Evolutionary conservation across 1,139 yeast species (phyloP).

Genomic region (Suhomyces taliae): DNA sequence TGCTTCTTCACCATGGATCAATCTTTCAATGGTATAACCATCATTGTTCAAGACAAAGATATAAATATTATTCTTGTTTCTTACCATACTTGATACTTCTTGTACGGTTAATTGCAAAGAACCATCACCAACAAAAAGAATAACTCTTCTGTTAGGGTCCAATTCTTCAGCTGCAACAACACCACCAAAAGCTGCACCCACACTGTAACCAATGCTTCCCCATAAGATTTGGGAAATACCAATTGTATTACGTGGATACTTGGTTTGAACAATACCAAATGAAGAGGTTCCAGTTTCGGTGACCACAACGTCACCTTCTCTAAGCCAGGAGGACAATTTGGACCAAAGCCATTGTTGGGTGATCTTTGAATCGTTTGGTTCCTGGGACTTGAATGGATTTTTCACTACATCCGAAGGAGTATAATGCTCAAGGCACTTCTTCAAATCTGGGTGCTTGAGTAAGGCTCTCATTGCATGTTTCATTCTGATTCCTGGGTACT

Average conservation of each 20-base stretch:
- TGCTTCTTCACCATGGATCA: slow-evolving; percentile 79
- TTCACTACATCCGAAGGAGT: slow-evolving; percentile 12
- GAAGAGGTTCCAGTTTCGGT: slow-evolving; percentile 42
- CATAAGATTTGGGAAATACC: slow-evolving; percentile 38
- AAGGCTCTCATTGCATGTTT: slow-evolving; percentile 28
- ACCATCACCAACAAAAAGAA: slow-evolving; percentile 85
- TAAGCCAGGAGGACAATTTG: slow-evolving; percentile 27
- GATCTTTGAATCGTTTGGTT: slow-evolving; percentile 9
- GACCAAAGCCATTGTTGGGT: slow-evolving; percentile 38
- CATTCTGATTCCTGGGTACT: slow-evolving; percentile 38
- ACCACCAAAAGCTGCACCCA: slow-evolving; percentile 29
- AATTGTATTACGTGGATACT: slow-evolving; percentile 29
- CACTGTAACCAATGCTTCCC: slow-evolving; percentile 30
- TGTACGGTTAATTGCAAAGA: slow-evolving; percentile 84
- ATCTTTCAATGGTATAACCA: slow-evolving; percentile 85
- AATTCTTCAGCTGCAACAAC: slow-evolving; percentile 51
- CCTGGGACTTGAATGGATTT: slow-evolving; percentile 5
- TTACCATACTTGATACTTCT: slow-evolving; percentile 78
- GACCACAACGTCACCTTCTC: slow-evolving; percentile 32
- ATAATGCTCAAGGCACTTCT: slow-evolving; percentile 16
- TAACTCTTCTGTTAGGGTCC: slow-evolving; percentile 66
- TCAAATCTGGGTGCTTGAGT: slow-evolving; percentile 16
- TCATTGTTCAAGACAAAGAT: slow-evolving; percentile 78
- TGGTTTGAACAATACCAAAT: slow-evolving; percentile 36
- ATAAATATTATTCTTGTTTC: slow-evolving; percentile 77